Percentiles rank a stretch among this genome's conserved stretches.
Conservation (phyloP, 2,329 filamentous ascomycete genomes). For the Monosporascus ibericus region DNA sequence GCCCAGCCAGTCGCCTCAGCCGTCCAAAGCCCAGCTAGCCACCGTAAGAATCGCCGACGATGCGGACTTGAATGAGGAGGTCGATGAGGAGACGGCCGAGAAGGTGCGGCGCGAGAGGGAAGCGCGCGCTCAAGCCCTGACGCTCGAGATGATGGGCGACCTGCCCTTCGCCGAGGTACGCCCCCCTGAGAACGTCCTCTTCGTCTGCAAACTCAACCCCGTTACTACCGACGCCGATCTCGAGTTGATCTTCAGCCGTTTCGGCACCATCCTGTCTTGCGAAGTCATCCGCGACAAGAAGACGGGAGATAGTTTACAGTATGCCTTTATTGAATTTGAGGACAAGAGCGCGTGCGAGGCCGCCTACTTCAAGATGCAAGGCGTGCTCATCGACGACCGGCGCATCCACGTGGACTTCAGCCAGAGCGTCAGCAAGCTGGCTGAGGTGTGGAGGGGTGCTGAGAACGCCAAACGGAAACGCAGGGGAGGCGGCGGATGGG, state of each 20-base stretch:
- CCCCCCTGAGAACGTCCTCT: constrained; percentile 93
- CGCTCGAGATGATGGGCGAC: constrained; percentile 96
- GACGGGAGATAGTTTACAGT: constrained; percentile 91
- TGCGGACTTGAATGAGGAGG: constrained; percentile 65
- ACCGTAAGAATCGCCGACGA: constrained; percentile 91
- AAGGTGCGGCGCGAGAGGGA: constrained; percentile 79
- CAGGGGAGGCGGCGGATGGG: constrained; percentile 67
- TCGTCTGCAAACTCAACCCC: constrained; percentile 97
- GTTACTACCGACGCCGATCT: constrained; percentile 93
- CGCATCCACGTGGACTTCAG: constrained; percentile 98
- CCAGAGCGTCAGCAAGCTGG: constrained; percentile 84
- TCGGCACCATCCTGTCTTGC: constrained; percentile 90
- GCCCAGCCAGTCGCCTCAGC: constrained; percentile 72
- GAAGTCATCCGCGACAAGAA: constrained; percentile 93
- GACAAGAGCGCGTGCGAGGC: constrained; percentile 89
- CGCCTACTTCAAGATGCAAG: constrained; percentile 98
- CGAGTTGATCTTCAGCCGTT: constrained; percentile 92
- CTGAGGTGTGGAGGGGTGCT: constrained; percentile 80
- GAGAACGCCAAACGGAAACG: constrained; percentile 72
- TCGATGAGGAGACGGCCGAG: constrained; percentile 75
- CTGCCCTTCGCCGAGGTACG: constrained; percentile 96
- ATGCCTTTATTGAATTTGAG: constrained; percentile 95
- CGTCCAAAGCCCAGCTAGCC: constrained; percentile 77
- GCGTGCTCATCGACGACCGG: constrained; percentile 91
- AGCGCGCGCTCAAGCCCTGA: constrained; percentile 87